These are phyloP conservation scores for Crataegus laevigata DNA, from an alignment of 306 rosid species.

Conservation along the genomic window DNA sequence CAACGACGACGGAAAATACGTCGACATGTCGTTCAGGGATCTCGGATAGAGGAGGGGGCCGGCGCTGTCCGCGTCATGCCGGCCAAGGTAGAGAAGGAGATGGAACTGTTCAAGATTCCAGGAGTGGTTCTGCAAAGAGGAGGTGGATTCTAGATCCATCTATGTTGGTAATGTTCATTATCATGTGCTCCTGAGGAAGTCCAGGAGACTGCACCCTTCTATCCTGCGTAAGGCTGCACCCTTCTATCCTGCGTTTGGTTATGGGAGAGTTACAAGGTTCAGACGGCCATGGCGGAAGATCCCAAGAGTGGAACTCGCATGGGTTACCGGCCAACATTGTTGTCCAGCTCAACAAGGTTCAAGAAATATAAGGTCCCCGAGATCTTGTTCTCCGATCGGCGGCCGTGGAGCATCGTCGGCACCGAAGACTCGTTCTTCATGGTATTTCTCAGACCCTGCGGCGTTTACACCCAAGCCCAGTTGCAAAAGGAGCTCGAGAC, in stretches of 20 bases:
- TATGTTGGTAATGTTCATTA: conserved; percentile 98
- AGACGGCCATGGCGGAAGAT: conserved; percentile 63
- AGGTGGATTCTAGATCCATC: conserved; percentile 88
- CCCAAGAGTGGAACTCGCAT: conserved; percentile 77
- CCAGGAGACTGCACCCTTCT: conserved; percentile 65
- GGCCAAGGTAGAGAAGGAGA: conserved; percentile 97
- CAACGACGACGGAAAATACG: conserved; percentile 47
- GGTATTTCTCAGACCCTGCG: conserved; percentile 77
- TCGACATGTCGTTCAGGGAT: conserved; percentile 33
- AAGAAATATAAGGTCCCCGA: conserved; percentile 78
- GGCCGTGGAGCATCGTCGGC: conserved; percentile 38
- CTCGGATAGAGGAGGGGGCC: conserved; percentile 84
- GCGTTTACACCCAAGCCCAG: conserved; percentile 71
- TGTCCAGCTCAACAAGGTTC: conserved; percentile 67
- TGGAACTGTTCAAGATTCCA: conserved; percentile 95
- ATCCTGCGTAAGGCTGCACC: conserved; percentile 58
- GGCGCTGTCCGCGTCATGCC: conserved; percentile 94
- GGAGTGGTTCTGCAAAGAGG: conserved; percentile 88
- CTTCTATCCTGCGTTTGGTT: conserved; percentile 72
- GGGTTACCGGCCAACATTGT: conserved; percentile 80
- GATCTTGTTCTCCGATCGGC: conserved; percentile 64
- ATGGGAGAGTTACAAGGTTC: conserved; percentile 91
- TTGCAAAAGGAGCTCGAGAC: conserved; percentile 82
- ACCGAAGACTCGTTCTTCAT: conserved; percentile 80
- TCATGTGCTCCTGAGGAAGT: conserved; percentile 96